phyloP scores from a whole-genome alignment of 495 filamentous ascomycete genomes.

The Xylaria nigripes region DNA sequence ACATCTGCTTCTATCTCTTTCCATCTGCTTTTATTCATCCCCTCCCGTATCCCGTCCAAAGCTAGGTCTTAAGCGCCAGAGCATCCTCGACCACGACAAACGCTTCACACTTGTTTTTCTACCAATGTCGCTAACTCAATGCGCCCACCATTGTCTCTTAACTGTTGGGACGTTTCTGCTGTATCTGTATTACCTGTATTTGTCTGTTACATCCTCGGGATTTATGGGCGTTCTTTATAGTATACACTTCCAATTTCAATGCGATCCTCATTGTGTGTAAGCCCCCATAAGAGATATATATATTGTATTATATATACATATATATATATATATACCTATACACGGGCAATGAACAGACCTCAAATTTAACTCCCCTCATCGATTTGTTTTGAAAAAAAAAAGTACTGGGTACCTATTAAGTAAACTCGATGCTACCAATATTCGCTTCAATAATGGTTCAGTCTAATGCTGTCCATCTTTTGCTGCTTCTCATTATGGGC shows the following conservation, averaged over 20 bases:
- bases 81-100: conserved; percentile 22
- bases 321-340: no score
- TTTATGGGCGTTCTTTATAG: background rate
- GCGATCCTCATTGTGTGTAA: conserved; percentile 17
- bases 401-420: no score
- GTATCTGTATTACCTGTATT: conserved; percentile 3
- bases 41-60: conserved; percentile 1
- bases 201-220: background rate
- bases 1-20: background rate
- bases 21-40: conserved; percentile 4
- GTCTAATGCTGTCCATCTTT: background rate
- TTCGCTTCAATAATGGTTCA: background rate
- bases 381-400: no score
- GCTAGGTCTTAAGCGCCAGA: conserved; percentile 13
- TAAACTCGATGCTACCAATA: background rate
- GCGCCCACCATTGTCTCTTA: conserved; percentile 1
- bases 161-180: conserved; percentile 5
- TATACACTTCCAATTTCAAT: conserved; percentile 10
- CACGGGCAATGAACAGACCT: no score
- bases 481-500: background rate
- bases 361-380: background rate
- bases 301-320: no score
- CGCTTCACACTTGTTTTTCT: background rate
- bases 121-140: conserved; percentile 12
- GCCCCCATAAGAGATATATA: conserved; percentile 6